These are phyloP conservation scores for Ophiostoma sp. DNA, from an alignment of 2,329 filamentous ascomycete species.

Conservation along the genomic window DNA sequence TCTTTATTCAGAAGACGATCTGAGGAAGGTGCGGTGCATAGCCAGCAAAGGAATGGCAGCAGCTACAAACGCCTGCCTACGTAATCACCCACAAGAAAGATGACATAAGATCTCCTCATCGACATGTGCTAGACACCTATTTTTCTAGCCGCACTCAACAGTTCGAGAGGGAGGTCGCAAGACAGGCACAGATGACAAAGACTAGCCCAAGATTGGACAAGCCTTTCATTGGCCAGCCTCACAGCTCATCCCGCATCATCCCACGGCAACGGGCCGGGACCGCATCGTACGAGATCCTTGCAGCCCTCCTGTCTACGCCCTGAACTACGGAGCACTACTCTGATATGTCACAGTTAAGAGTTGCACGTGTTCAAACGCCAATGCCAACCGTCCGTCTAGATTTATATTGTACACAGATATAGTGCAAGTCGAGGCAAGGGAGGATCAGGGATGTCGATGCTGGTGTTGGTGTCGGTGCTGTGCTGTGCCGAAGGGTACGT, in stretches of 20 bases:
- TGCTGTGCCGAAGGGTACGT: background rate
- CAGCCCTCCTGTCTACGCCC: background rate
- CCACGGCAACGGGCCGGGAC: background rate
- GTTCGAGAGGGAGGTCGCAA: background rate
- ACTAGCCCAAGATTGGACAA: background rate
- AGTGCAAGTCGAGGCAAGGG: constrained; percentile 32
- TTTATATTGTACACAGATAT: constrained; percentile 52
- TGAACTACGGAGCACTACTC: background rate
- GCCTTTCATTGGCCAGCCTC: background rate
- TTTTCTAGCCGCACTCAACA: background rate
- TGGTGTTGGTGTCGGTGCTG: constrained; percentile 10
- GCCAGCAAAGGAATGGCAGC: background rate
- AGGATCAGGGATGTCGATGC: constrained; percentile 41
- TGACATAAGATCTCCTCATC: background rate
- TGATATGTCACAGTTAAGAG: background rate
- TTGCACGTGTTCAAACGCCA: background rate
- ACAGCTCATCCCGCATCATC: background rate
- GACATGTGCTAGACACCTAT: background rate
- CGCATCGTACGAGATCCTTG: background rate
- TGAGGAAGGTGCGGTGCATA: background rate
- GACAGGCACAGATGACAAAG: background rate
- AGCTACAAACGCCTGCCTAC: background rate
- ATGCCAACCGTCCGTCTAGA: constrained; percentile 39
- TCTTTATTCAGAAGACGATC: background rate
- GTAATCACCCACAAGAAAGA: background rate